A percentile compares a stretch with the other conserved stretches of the same genome.
Conservation (phyloP, 768 basidiomycete species). For the Krasilnikovozyma curviuscula region DNA sequence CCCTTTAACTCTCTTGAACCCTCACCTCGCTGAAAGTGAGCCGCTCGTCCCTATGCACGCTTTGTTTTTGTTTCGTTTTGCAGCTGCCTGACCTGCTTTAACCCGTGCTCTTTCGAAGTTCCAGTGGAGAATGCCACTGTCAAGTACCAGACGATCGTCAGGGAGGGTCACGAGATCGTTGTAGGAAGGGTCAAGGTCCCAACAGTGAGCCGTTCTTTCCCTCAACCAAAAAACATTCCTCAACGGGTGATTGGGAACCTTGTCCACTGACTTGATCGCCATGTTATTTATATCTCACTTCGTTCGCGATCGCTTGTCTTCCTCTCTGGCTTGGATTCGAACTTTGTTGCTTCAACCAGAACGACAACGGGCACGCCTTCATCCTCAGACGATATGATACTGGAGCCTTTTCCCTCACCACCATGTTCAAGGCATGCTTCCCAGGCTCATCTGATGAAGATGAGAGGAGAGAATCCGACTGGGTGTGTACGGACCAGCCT, state of each 20-base stretch:
- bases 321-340: background rate
- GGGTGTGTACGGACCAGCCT: too few relatives aligned
- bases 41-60: background rate
- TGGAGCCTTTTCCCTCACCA: slow-evolving; percentile 73
- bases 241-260: background rate
- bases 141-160: slow-evolving; percentile 78
- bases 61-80: background rate
- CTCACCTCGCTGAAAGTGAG: slow-evolving; percentile 17
- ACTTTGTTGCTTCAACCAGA: slow-evolving; percentile 32
- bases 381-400: slow-evolving; percentile 88
- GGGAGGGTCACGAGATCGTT: slow-evolving; percentile 70
- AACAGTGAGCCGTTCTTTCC: slow-evolving; percentile 36
- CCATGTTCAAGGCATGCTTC: slow-evolving; percentile 91
- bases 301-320: background rate
- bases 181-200: slow-evolving; percentile 80
- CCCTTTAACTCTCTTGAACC: slow-evolving; percentile 17
- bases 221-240: background rate
- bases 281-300: slow-evolving; percentile 14
- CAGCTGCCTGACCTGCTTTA: background rate
- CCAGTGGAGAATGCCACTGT: slow-evolving; percentile 31
- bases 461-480: slow-evolving; percentile 59
- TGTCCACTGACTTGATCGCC: slow-evolving; percentile 11
- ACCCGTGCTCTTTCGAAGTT: slow-evolving; percentile 14
- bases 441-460: slow-evolving; percentile 56
- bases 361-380: slow-evolving; percentile 74